Evolutionary conservation across 2,329 filamentous ascomycete genomes (phyloP), one percentile per base, ranked within the genome.

Genomic region (Simplicillium aogashimaense): DNA sequence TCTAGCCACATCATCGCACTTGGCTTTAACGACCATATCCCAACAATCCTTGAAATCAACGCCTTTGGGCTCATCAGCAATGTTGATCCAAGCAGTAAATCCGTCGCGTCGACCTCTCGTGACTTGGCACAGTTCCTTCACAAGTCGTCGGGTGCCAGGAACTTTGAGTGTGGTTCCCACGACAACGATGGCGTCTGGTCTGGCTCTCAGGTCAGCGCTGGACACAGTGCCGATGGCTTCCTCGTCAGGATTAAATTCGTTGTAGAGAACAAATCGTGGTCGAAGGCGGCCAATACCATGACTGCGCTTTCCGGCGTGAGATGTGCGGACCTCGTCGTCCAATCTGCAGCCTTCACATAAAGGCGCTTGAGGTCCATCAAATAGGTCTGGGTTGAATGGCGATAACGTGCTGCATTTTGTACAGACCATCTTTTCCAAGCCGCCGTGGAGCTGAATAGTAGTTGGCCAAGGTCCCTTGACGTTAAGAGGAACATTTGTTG

Each of bases 161-260:
- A 98, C 89, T 58, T 97, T 97, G 51, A 98, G 67, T 43, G 86
- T 95, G 2, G 92, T 98, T 39, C 92, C 92, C 8, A 95, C 92
- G 20, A 98, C 92, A 49, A 98, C 80, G 18, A 98, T 76, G 14
- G 89, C 89, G 58, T 97, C 92, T 1, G 92, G 90, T 30, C 88
- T 76, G 33, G 82, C 76, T 45, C 87, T 83, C 43, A 97, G 67
- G 57, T 98, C 92, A 4, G 89, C 82, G 48, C 79, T 80, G 38
- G 89, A 87, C 32, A 95, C 89, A 16, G 86, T 86, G 34, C 90
- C 89, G 57, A 98, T 98, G 12, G 92, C 90, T 51, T 95, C 90
- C 50, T 92, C 87, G 49, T 98, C 92, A 1, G 92, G 92, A 56
- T 97, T 95, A 58, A 86, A 83, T 60, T 98, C 92, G 57, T 97